These are phyloP conservation scores for Acacia confusa DNA, from an alignment of 306 rosid species.

Conservation along the genomic window DNA sequence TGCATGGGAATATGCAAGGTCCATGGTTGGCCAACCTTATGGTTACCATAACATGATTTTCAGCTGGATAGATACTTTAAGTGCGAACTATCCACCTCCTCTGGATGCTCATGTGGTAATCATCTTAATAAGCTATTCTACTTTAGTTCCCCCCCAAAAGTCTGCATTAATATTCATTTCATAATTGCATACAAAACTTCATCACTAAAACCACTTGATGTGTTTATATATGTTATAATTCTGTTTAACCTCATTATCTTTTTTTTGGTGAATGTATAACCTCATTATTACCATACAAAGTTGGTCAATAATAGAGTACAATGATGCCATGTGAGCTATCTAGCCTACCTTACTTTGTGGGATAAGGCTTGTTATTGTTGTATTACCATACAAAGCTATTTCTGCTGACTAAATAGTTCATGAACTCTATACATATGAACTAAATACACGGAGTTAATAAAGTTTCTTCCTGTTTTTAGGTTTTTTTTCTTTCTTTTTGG, in stretches of 20 bases:
- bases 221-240: neutral
- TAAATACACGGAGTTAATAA: neutral
- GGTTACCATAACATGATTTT: slow-evolving; percentile 97
- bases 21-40: slow-evolving; percentile 83
- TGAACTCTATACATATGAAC: neutral
- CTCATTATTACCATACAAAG: neutral
- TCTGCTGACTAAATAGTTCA: neutral
- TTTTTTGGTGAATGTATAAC: neutral
- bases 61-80: slow-evolving; percentile 93
- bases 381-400: neutral
- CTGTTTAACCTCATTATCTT: neutral
- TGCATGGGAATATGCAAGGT: slow-evolving; percentile 92
- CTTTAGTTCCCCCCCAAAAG: neutral
- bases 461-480: neutral
- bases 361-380: neutral
- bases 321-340: neutral
- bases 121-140: slow-evolving; percentile 6
- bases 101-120: slow-evolving; percentile 91
- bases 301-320: neutral
- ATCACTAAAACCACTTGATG: neutral
- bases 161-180: slow-evolving; percentile 6
- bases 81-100: slow-evolving; percentile 89
- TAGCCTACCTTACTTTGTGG: neutral
- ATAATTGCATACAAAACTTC: neutral
- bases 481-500: too few relatives aligned